Evolutionary conservation across 176 grass and related monocot genomes (phyloP).

Genomic region (Aegilops tauschii): DNA sequence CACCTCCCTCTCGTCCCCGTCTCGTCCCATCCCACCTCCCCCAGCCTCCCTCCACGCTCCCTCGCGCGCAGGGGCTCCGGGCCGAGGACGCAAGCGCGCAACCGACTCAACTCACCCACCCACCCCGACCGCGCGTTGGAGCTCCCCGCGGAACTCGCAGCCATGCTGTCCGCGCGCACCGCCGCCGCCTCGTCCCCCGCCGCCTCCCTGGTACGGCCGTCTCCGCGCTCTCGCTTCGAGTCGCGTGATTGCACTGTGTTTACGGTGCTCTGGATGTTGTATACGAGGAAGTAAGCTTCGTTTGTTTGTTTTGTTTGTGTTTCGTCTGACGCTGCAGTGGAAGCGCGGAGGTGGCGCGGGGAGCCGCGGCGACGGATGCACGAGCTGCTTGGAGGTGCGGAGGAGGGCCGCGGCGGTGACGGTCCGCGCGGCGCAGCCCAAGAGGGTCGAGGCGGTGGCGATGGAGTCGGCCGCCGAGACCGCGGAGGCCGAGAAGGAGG

Average conservation of each 20-base stretch:
- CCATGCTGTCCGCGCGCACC: constrained; percentile 42
- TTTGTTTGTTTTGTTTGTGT: background rate
- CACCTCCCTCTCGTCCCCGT: background rate
- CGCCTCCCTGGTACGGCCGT: constrained; percentile 15
- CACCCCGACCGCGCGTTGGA: background rate
- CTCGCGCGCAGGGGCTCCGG: constrained; percentile 1
- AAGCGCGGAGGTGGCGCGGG: constrained; percentile 35
- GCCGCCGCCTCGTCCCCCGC: constrained; percentile 14
- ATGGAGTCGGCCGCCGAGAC: constrained; percentile 31
- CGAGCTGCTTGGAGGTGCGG: constrained; percentile 38
- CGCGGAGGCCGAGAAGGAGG: background rate
- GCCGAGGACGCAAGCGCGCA: background rate
- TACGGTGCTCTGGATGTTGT: background rate
- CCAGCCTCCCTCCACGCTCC: background rate
- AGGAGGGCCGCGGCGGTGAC: constrained; percentile 33
- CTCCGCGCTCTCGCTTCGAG: background rate
- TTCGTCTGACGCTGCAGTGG: constrained; percentile 29
- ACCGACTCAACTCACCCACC: background rate
- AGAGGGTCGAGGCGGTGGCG: constrained; percentile 43
- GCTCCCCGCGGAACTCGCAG: constrained; percentile 12
- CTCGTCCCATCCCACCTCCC: background rate
- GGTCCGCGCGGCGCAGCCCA: constrained; percentile 26
- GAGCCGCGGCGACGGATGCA: constrained; percentile 27
- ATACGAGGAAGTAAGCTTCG: background rate
- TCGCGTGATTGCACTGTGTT: background rate